These are phyloP conservation scores for Wickerhamomyces sp. DNA, from an alignment of 1,139 yeast genomes.

Conservation along the genomic window DNA sequence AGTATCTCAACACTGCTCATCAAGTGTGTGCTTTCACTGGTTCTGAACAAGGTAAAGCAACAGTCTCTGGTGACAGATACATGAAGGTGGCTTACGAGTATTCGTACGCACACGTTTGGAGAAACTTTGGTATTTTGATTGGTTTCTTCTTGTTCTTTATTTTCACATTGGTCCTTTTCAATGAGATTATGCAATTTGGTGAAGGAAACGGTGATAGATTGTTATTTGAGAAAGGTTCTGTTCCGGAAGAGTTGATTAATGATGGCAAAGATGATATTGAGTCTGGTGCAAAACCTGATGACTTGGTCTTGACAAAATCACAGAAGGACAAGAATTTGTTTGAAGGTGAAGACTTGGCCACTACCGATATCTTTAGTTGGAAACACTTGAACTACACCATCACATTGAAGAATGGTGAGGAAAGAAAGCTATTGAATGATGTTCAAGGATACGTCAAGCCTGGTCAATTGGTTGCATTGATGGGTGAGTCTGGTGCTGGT, in stretches of 20 bases:
- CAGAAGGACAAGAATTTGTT: constrained; percentile 1
- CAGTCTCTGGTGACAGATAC: constrained; percentile 44
- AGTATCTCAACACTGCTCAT: constrained; percentile 28
- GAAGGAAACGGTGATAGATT: constrained; percentile 39
- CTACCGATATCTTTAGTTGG: constrained; percentile 33
- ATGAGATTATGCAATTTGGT: constrained; percentile 35
- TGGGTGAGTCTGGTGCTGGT: constrained; percentile 77
- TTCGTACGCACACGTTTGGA: constrained; percentile 39
- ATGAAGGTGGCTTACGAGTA: constrained; percentile 33
- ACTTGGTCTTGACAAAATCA: constrained; percentile 1
- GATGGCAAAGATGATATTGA: constrained; percentile 11
- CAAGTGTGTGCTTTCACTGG: constrained; percentile 42
- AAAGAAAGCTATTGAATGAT: constrained; percentile 38
- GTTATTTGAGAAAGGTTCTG: constrained; percentile 27
- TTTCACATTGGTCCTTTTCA: constrained; percentile 23
- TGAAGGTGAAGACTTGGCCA: constrained; percentile 7
- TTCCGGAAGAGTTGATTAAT: constrained; percentile 1
- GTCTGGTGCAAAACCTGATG: constrained; percentile 28
- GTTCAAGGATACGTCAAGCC: constrained; percentile 55
- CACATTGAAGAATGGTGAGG: constrained; percentile 28
- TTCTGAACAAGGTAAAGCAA: constrained; percentile 33
- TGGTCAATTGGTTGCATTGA: constrained; percentile 54
- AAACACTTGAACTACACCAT: constrained; percentile 33
- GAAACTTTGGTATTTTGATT: constrained; percentile 46
- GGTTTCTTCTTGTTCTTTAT: constrained; percentile 32